phyloP scores from a whole-genome alignment of 208 protist species.

The Crithidia thermophila region DNA sequence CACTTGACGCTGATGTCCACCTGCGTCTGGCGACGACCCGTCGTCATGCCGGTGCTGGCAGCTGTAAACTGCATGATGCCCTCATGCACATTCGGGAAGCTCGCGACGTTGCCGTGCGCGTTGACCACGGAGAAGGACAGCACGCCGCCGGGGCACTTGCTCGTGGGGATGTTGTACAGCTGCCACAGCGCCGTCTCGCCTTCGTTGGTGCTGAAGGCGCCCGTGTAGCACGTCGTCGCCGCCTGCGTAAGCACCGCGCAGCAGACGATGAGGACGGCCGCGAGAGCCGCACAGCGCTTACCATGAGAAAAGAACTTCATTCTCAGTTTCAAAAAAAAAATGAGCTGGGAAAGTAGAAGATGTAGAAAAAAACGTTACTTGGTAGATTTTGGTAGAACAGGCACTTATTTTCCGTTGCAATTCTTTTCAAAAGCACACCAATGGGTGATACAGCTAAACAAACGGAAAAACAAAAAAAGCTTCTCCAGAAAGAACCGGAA shows the following conservation, averaged over 20 bases:
- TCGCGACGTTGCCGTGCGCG: slow-evolving; percentile 34
- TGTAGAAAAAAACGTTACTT: neutral
- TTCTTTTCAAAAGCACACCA: neutral
- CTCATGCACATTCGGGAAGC: slow-evolving; percentile 26
- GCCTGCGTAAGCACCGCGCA: slow-evolving; percentile 8
- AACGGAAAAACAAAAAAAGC: too few species aligned
- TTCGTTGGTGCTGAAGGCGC: slow-evolving; percentile 41
- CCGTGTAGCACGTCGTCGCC: slow-evolving; percentile 24
- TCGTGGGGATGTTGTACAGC: slow-evolving; percentile 4
- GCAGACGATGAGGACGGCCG: slow-evolving; percentile 15
- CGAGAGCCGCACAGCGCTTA: slow-evolving; percentile 9
- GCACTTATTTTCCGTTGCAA: neutral
- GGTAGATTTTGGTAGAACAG: neutral
- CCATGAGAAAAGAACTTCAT: neutral
- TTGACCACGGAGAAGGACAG: slow-evolving; percentile 36
- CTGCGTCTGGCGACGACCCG: neutral
- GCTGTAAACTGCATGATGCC: slow-evolving; percentile 39
- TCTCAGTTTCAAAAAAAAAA: neutral
- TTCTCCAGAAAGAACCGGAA: too few species aligned
- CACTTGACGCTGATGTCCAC: slow-evolving; percentile 49
- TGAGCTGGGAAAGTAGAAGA: neutral
- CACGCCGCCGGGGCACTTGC: slow-evolving; percentile 26
- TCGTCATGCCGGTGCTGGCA: slow-evolving; percentile 32
- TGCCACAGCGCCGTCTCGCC: slow-evolving; percentile 17
- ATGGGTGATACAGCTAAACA: too few species aligned